These are phyloP conservation scores for Diplotaxis tenuifolia DNA, from an alignment of 345 rosid genomes.

Conservation along the genomic window DNA sequence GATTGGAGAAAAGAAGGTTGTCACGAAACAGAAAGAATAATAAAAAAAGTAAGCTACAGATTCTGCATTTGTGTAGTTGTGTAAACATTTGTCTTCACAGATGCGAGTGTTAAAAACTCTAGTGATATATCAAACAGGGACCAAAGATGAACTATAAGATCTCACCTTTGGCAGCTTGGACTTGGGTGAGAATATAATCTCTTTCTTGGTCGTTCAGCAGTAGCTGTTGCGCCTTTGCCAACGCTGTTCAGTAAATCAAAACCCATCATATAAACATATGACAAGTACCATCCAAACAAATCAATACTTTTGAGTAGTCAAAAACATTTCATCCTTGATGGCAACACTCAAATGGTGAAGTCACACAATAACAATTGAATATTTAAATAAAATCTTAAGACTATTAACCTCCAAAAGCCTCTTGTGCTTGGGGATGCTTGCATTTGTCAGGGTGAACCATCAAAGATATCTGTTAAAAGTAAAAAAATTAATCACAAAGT, in stretches of 20 bases:
- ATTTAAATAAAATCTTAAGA: no score
- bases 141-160: neutral
- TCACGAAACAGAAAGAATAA: neutral
- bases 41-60: neutral
- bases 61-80: neutral
- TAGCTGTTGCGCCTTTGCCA: constrained; percentile 91
- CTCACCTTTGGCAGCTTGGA: constrained; percentile 82
- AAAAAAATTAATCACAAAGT: constrained; percentile 20
- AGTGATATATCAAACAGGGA: constrained; percentile 14
- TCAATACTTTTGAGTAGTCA: neutral
- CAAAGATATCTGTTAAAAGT: constrained; percentile 61
- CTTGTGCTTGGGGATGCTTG: constrained; percentile 96
- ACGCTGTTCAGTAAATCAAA: constrained; percentile 53
- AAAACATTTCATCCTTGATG: no score
- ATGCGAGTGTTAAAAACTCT: neutral
- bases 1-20: constrained; percentile 19
- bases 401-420: no score
- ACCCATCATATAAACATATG: constrained; percentile 7
- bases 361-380: no score
- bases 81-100: neutral
- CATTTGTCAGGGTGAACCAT: constrained; percentile 98
- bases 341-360: no score
- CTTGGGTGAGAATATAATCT: constrained; percentile 81
- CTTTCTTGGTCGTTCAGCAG: constrained; percentile 81
- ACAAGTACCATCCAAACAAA: neutral